These are phyloP conservation scores for Paraphaeosphaeria minitans DNA, from an alignment of 2,329 filamentous ascomycete species.

Conservation along the genomic window DNA sequence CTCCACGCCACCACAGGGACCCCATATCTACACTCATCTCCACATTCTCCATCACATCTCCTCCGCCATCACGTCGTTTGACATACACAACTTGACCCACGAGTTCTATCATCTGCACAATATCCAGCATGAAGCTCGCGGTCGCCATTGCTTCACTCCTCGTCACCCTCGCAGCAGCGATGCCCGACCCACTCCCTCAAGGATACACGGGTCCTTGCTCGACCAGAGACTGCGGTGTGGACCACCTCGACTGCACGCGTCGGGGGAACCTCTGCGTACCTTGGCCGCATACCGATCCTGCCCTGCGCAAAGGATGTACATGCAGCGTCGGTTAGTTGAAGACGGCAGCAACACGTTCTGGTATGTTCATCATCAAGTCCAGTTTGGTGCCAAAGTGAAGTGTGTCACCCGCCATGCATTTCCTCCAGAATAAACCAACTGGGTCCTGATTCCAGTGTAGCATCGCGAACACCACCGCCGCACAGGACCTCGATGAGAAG, in stretches of 20 bases:
- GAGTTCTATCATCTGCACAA: not conserved
- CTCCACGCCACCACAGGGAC: not conserved
- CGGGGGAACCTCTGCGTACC: constrained; percentile 19
- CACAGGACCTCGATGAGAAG: not conserved
- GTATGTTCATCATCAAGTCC: not conserved
- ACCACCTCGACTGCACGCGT: constrained; percentile 11
- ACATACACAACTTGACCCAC: not conserved
- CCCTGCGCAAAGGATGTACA: constrained; percentile 23
- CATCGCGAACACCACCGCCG: not conserved
- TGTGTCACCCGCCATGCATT: not conserved
- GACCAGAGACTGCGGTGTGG: constrained; percentile 15
- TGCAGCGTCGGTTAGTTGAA: constrained; percentile 16
- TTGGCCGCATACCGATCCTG: constrained; percentile 19
- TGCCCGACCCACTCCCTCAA: constrained; percentile 21
- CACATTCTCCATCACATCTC: not conserved
- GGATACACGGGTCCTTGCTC: constrained; percentile 24
- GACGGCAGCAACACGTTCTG: not conserved
- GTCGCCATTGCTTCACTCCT: constrained; percentile 14
- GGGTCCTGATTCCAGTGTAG: not conserved
- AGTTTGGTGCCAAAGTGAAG: not conserved
- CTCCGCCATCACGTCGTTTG: not conserved
- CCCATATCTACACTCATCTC: not conserved
- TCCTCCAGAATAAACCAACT: not conserved
- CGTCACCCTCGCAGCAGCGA: constrained; percentile 15
- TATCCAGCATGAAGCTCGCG: constrained; percentile 13